Evolutionary conservation across 2,329 filamentous ascomycete genomes (phyloP).

Genomic region (Penicillium freii): DNA sequence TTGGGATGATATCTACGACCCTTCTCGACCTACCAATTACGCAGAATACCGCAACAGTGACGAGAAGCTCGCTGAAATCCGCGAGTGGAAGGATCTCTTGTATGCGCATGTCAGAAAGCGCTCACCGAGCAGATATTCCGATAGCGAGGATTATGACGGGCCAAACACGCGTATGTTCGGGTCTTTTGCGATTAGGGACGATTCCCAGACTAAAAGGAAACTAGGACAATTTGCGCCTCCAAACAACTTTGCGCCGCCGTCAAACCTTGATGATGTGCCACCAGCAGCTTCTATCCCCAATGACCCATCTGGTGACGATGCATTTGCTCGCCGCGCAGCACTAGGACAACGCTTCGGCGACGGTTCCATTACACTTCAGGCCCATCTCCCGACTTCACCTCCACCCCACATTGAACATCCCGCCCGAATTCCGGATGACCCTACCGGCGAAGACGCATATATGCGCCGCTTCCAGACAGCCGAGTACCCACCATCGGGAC

Average conservation of each 20-base stretch:
- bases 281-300: conserved; percentile 49
- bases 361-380: conserved; percentile 8
- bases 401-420: conserved; percentile 33
- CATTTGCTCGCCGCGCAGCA: conserved; percentile 62
- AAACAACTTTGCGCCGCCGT: conserved; percentile 53
- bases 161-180: conserved; percentile 47
- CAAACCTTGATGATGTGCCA: conserved; percentile 41
- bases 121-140: conserved; percentile 45
- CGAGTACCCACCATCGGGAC: conserved; percentile 22
- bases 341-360: conserved; percentile 47
- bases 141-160: conserved; percentile 52
- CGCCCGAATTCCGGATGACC: conserved; percentile 30
- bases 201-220: not conserved
- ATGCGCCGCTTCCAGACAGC: conserved; percentile 27
- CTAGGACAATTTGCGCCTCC: conserved; percentile 53
- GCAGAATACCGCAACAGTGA: conserved; percentile 82
- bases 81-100: conserved; percentile 80
- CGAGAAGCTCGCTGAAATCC: conserved; percentile 74
- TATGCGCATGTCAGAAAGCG: conserved; percentile 66
- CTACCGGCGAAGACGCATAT: conserved; percentile 28
- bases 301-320: conserved; percentile 67
- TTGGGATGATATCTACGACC: conserved; percentile 92
- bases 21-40: conserved; percentile 75
- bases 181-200: not conserved
- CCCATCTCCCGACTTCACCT: conserved; percentile 21